These are phyloP conservation scores for Colletotrichum sidae DNA, from an alignment of 2,329 filamentous ascomycete species.

Conservation along the genomic window DNA sequence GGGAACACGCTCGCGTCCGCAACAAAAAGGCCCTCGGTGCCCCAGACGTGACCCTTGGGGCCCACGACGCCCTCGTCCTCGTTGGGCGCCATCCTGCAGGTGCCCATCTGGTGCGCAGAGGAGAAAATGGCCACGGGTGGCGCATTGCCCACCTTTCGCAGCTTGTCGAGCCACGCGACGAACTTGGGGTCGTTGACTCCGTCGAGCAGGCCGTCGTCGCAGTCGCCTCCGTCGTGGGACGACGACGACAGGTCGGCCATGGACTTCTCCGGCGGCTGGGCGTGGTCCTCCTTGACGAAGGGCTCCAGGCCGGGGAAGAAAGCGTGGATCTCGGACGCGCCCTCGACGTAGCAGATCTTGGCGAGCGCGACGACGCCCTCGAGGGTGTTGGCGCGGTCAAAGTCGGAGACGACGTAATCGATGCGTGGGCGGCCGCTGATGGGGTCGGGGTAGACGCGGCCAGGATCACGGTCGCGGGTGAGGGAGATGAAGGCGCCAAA, in stretches of 20 bases:
- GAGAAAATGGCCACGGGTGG: slow-evolving; percentile 66
- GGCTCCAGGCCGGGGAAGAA: slow-evolving; percentile 70
- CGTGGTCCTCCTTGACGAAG: slow-evolving; percentile 60
- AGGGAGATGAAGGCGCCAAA: slow-evolving; percentile 80
- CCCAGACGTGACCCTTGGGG: slow-evolving; percentile 72
- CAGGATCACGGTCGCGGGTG: slow-evolving; percentile 79
- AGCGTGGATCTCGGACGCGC: slow-evolving; percentile 83
- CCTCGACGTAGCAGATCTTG: slow-evolving; percentile 82
- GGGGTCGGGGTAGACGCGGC: slow-evolving; percentile 79
- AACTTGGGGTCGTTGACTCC: slow-evolving; percentile 69
- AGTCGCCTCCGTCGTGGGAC: slow-evolving; percentile 9
- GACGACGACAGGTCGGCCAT: slow-evolving; percentile 13
- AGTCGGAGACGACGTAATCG: slow-evolving; percentile 76
- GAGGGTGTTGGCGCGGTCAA: slow-evolving; percentile 78
- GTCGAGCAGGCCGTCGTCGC: slow-evolving; percentile 32
- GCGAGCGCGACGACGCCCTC: slow-evolving; percentile 78
- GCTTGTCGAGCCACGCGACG: slow-evolving; percentile 66
- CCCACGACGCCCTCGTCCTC: slow-evolving; percentile 68
- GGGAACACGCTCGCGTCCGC: slow-evolving; percentile 83
- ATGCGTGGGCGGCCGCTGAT: slow-evolving; percentile 72
- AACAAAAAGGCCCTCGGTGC: slow-evolving; percentile 72
- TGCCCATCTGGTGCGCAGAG: slow-evolving; percentile 87
- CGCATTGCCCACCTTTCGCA: slow-evolving; percentile 61
- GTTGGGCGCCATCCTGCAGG: slow-evolving; percentile 75
- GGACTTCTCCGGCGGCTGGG: slow-evolving; percentile 37